These are phyloP conservation scores for Xylariaceae sp. DNA, from an alignment of 2,329 filamentous ascomycete genomes.

Conservation along the genomic window DNA sequence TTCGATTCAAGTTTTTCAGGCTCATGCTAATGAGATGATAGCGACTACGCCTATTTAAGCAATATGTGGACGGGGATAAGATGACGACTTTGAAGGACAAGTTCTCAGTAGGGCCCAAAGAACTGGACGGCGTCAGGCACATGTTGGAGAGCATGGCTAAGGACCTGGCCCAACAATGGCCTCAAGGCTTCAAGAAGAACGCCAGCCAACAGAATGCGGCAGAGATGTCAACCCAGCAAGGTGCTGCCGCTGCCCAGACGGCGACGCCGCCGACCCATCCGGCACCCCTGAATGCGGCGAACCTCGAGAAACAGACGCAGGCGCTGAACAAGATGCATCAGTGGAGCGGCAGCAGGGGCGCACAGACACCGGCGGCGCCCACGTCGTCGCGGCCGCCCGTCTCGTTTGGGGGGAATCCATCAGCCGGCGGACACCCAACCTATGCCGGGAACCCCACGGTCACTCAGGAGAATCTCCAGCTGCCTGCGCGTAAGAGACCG, in stretches of 20 bases:
- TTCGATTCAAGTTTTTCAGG: neutral
- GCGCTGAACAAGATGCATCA: constrained; percentile 40
- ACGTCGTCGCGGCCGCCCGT: constrained; percentile 51
- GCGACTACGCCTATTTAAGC: constrained; percentile 45
- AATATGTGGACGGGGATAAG: constrained; percentile 44
- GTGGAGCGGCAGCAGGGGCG: constrained; percentile 36
- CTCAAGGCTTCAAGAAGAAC: constrained; percentile 22
- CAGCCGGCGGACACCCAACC: constrained; percentile 52
- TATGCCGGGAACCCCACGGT: constrained; percentile 46
- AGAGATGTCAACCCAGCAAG: constrained; percentile 18
- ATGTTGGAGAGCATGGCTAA: constrained; percentile 46
- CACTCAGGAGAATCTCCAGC: constrained; percentile 44
- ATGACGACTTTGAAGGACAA: constrained; percentile 37
- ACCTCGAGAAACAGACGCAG: constrained; percentile 45
- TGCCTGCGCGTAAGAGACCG: constrained; percentile 49
- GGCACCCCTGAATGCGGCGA: constrained; percentile 36
- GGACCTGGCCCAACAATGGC: constrained; percentile 29
- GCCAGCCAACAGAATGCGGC: constrained; percentile 18
- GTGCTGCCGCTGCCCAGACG: constrained; percentile 19
- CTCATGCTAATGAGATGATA: constrained; percentile 29
- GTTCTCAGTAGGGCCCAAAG: constrained; percentile 44
- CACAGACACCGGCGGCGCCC: constrained; percentile 47
- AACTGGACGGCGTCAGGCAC: constrained; percentile 40
- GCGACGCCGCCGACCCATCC: constrained; percentile 26
- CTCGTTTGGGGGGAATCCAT: constrained; percentile 44